Evolutionary conservation across 345 rosid species (phyloP).

Genomic region (Stellera chamaejasme): DNA sequence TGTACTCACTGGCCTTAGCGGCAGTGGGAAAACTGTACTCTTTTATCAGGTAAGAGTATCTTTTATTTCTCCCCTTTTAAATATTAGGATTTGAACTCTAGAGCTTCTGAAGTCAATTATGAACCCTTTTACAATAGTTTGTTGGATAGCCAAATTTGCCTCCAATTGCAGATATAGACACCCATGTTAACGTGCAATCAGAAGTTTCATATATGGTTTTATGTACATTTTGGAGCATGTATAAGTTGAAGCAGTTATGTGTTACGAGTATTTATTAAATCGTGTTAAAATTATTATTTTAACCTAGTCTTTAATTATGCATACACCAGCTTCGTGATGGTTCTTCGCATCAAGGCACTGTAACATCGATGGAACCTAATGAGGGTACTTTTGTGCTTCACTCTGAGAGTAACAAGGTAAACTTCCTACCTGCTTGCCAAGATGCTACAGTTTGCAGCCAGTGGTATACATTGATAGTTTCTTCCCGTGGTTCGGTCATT

Average conservation of each 20-base stretch:
- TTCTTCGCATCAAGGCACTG: conserved; percentile 76
- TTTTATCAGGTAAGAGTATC: conserved; percentile 56
- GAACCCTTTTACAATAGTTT: too few species aligned
- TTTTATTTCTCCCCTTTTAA: conserved; percentile 10
- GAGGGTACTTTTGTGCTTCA: conserved; percentile 70
- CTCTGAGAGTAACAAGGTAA: conserved; percentile 64
- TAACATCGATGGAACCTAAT: conserved; percentile 94
- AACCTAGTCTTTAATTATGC: conserved; percentile 2
- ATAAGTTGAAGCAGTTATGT: too few species aligned
- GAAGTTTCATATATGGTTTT: too few species aligned
- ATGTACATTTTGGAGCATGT: too few species aligned
- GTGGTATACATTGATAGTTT: neutral
- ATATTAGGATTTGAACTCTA: neutral
- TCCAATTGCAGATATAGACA: too few species aligned
- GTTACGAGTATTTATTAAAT: too few species aligned
- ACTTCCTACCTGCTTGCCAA: conserved; percentile 10
- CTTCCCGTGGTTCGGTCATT: neutral
- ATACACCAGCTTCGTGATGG: conserved; percentile 84
- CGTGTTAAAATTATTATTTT: conserved; percentile 6
- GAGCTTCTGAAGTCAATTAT: too few species aligned
- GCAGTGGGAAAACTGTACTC: conserved; percentile 79
- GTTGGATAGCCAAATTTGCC: too few species aligned
- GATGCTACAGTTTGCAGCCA: neutral
- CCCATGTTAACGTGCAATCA: too few species aligned
- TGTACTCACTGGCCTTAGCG: conserved; percentile 72